These are phyloP conservation scores for Delphinella strobiligena DNA, from an alignment of 2,329 filamentous ascomycete genomes.

Conservation along the genomic window DNA sequence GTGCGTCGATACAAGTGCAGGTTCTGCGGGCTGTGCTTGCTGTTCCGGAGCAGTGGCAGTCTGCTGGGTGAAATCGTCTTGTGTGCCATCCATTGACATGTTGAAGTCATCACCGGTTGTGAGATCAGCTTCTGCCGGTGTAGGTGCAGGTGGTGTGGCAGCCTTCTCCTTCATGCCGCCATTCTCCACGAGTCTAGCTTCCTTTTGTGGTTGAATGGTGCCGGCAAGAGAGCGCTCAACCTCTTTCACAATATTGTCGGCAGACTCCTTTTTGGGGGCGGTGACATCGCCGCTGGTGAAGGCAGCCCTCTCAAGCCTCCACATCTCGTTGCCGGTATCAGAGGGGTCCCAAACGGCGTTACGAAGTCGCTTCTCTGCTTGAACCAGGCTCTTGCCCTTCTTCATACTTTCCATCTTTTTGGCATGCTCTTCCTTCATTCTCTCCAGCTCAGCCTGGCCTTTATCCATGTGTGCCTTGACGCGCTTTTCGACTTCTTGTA, in stretches of 20 bases:
- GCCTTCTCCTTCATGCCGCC: slow-evolving; percentile 23
- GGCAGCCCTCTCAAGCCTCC: slow-evolving; percentile 48
- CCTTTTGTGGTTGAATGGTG: slow-evolving; percentile 36
- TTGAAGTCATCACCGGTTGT: slow-evolving; percentile 11
- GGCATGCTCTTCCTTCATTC: slow-evolving; percentile 69
- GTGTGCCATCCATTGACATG: slow-evolving; percentile 21
- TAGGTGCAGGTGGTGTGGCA: slow-evolving; percentile 2
- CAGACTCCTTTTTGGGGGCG: slow-evolving; percentile 33
- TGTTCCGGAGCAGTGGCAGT: background rate
- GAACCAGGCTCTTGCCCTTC: slow-evolving; percentile 55
- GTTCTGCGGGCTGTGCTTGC: slow-evolving; percentile 1
- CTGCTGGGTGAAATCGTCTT: slow-evolving; percentile 19
- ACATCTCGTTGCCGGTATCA: slow-evolving; percentile 47
- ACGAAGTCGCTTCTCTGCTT: slow-evolving; percentile 66
- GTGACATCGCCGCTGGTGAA: slow-evolving; percentile 17
- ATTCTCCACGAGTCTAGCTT: slow-evolving; percentile 19
- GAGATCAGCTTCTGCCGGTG: background rate
- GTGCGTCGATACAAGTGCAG: slow-evolving; percentile 1
- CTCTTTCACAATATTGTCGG: slow-evolving; percentile 63
- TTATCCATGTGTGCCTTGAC: slow-evolving; percentile 60
- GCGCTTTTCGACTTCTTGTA: slow-evolving; percentile 72
- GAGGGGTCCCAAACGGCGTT: slow-evolving; percentile 45
- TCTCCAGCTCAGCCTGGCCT: slow-evolving; percentile 70
- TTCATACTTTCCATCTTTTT: slow-evolving; percentile 64
- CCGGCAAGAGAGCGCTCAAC: slow-evolving; percentile 62